These are phyloP conservation scores for Aspergillus aculeatus DNA, from an alignment of 2,329 filamentous ascomycete species.

Conservation along the genomic window DNA sequence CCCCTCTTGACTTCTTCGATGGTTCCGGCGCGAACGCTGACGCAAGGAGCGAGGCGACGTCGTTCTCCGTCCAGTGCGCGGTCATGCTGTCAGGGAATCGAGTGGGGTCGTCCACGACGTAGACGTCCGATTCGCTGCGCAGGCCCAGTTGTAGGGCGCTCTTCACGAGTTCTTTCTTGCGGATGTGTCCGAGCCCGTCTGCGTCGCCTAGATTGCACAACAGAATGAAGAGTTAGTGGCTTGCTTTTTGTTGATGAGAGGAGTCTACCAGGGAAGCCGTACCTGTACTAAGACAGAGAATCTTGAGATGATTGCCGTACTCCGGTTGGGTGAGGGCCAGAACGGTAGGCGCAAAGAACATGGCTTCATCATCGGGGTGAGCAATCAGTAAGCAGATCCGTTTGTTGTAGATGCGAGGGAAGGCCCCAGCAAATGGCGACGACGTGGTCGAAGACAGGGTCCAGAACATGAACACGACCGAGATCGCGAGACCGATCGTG, in stretches of 20 bases:
- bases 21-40: constrained; percentile 69
- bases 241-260: neutral
- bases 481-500: constrained; percentile 37
- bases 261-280: constrained; percentile 19
- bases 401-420: constrained; percentile 72
- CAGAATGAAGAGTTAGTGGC: constrained; percentile 1
- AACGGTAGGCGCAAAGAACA: constrained; percentile 95
- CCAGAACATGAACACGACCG: constrained; percentile 46
- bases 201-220: constrained; percentile 64
- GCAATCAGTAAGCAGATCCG: constrained; percentile 90
- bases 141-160: constrained; percentile 77
- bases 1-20: constrained; percentile 29
- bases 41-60: constrained; percentile 69
- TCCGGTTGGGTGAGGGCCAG: constrained; percentile 77
- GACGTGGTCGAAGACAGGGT: constrained; percentile 40
- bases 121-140: constrained; percentile 71
- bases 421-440: constrained; percentile 40
- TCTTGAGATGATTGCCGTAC: constrained; percentile 86
- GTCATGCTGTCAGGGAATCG: constrained; percentile 88
- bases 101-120: constrained; percentile 76
- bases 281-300: constrained; percentile 88
- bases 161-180: constrained; percentile 79
- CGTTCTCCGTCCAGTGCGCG: constrained; percentile 67
- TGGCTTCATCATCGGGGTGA: constrained; percentile 97
- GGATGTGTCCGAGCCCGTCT: constrained; percentile 78